Evolutionary conservation across 768 basidiomycete species (phyloP), one percentile per base, ranked within the genome.

Genomic region (Flagelloscypha sp.): DNA sequence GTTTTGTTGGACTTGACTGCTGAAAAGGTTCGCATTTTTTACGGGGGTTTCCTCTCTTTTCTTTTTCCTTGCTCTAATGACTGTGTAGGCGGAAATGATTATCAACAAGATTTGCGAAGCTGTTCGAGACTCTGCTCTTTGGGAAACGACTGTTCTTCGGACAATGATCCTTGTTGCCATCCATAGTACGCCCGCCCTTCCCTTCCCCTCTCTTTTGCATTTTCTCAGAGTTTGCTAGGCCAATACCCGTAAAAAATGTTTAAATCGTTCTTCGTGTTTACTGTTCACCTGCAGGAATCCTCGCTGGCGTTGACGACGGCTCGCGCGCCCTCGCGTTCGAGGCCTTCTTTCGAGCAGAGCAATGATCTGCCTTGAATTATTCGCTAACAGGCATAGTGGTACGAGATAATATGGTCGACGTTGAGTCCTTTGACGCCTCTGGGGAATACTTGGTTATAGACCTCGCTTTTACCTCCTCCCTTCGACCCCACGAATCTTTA

Each of bases 181-280:
- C 44, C 70, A 79, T 48, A 76, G 75, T 68, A 41, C 35, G 70
- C 31, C 41, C 30, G 35, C n/a, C n/a, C n/a, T n/a, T n/a, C 6
- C 27, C n/a, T n/a, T n/a, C n/a, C n/a, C n/a, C n/a, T n/a, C n/a
- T n/a, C n/a, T n/a, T n/a, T n/a, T n/a, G n/a, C n/a, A n/a, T n/a
- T n/a, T n/a, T n/a, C n/a, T n/a, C n/a, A n/a, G n/a, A n/a, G n/a
- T n/a, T n/a, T 38, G n/a, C n/a, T n/a, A n/a, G n/a, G n/a, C n/a
- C 76, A 78, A 61, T 79, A 77, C 49, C 77, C 77, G 0, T 79
- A 78, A 42, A 73, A 17, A 66, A 68, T n/a, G 63, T 81, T 21
- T 76, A 79, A 48, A 76, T 81, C 37, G 70, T 79, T 5, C 57
- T 79, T n/a, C 70, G 76, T 13, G 59, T 81, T 1, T 81, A 79